phyloP scores from a whole-genome alignment of 163 green algal species.

The Volvox carteri region DNA sequence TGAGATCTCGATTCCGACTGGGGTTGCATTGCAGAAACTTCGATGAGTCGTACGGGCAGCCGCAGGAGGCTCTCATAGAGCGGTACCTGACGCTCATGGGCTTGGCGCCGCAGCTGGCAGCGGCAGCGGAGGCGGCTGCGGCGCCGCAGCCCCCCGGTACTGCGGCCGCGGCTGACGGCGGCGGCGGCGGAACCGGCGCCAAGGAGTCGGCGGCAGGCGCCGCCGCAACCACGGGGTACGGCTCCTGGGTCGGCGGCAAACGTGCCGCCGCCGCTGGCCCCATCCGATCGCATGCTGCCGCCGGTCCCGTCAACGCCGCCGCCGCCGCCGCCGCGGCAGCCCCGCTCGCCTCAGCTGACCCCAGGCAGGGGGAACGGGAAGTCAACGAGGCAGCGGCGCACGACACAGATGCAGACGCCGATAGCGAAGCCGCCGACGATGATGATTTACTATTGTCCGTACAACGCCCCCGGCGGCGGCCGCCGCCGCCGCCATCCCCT shows the following conservation, averaged over 20 bases:
- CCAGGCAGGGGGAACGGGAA: too few relatives aligned
- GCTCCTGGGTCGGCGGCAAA: not conserved
- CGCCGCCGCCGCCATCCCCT: not conserved
- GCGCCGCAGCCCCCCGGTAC: not conserved
- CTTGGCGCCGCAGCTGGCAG: not conserved
- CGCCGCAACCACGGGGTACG: not conserved
- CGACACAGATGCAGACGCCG: too few relatives aligned
- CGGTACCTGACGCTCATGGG: conserved; percentile 49
- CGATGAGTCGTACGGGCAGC: conserved; percentile 6
- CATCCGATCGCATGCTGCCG: too few relatives aligned
- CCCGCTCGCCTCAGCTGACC: too few relatives aligned
- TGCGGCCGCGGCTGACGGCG: not conserved
- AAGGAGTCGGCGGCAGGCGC: not conserved
- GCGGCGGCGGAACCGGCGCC: not conserved
- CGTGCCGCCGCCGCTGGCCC: too few relatives aligned
- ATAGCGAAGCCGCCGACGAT: not conserved
- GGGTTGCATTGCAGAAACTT: conserved; percentile 9
- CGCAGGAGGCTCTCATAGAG: conserved; percentile 49
- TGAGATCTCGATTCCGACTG: too few relatives aligned
- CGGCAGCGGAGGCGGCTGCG: not conserved
- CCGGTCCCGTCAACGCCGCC: too few relatives aligned
- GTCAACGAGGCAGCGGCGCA: too few relatives aligned
- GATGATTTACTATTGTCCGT: not conserved
- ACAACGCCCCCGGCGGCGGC: not conserved
- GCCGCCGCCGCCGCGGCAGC: too few relatives aligned